phyloP scores from a whole-genome alignment of 495 filamentous ascomycete genomes.

The Penicillium pulvis region DNA sequence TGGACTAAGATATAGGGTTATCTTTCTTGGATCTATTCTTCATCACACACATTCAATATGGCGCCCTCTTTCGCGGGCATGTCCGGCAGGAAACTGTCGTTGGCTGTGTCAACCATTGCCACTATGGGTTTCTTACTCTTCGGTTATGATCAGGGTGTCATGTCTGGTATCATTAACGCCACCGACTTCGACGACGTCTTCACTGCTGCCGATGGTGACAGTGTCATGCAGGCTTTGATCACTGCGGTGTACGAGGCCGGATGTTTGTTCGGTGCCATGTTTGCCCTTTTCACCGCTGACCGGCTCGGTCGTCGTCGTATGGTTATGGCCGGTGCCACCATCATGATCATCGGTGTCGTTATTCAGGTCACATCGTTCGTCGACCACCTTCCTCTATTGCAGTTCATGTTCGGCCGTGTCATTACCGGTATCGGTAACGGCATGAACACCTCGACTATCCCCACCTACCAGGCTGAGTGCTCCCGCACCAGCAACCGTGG shows the following conservation, averaged over 20 bases:
- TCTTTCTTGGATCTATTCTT: background rate
- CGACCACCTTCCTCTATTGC: slow-evolving; percentile 51
- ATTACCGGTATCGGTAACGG: slow-evolving; percentile 78
- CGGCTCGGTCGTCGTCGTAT: slow-evolving; percentile 66
- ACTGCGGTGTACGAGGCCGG: slow-evolving; percentile 84
- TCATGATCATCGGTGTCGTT: slow-evolving; percentile 79
- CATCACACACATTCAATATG: slow-evolving; percentile 6
- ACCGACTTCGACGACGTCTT: slow-evolving; percentile 71
- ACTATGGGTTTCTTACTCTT: slow-evolving; percentile 67
- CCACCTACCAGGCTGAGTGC: slow-evolving; percentile 80
- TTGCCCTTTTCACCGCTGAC: slow-evolving; percentile 69
- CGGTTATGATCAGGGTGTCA: slow-evolving; percentile 57
- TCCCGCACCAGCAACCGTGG: slow-evolving; percentile 76
- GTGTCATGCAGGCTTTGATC: slow-evolving; percentile 77
- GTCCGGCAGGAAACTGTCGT: slow-evolving; percentile 61
- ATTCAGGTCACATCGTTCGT: slow-evolving; percentile 67
- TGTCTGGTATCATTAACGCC: slow-evolving; percentile 81
- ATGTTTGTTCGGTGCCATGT: slow-evolving; percentile 73
- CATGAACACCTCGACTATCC: slow-evolving; percentile 77
- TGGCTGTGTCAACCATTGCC: slow-evolving; percentile 65
- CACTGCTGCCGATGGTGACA: slow-evolving; percentile 62
- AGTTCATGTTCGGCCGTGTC: slow-evolving; percentile 75
- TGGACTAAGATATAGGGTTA: slow-evolving; percentile 1
- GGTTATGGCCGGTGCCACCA: slow-evolving; percentile 59
- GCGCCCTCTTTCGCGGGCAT: slow-evolving; percentile 61